phyloP scores from a whole-genome alignment of 176 grass and related monocot genomes.

The Thalia dealbata region DNA sequence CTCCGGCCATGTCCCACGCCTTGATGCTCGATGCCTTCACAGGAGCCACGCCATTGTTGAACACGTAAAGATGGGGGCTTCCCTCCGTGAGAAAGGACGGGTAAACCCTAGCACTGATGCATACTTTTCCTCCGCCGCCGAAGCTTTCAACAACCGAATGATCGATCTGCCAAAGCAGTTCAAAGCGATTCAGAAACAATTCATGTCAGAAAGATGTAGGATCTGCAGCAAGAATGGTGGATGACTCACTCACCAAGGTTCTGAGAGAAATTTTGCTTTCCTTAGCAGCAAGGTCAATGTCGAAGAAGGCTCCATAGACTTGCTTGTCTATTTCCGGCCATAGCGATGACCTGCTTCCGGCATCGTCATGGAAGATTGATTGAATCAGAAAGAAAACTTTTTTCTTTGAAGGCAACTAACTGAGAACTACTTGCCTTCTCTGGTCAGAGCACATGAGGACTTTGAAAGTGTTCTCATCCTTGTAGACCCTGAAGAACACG shows the following conservation, averaged over 20 bases:
- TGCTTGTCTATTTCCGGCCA: constrained; percentile 53
- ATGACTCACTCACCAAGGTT: constrained; percentile 11
- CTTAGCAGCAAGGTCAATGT: constrained; percentile 38
- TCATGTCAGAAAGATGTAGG: background rate
- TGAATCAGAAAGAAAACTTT: background rate
- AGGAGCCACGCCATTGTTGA: constrained; percentile 50
- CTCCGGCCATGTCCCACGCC: constrained; percentile 56
- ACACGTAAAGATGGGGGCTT: constrained; percentile 35
- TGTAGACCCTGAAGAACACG: constrained; percentile 70
- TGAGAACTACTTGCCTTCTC: constrained; percentile 34
- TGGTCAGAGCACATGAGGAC: constrained; percentile 68
- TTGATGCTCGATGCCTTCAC: constrained; percentile 34
- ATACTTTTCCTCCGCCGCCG: constrained; percentile 47
- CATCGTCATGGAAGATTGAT: background rate
- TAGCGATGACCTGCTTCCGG: constrained; percentile 46
- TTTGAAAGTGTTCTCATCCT: constrained; percentile 35
- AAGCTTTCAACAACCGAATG: constrained; percentile 78
- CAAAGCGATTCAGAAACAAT: background rate
- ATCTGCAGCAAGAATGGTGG: no score
- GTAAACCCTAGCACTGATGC: constrained; percentile 72
- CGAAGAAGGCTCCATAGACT: constrained; percentile 68
- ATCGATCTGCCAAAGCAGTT: constrained; percentile 83
- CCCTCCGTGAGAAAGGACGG: constrained; percentile 15
- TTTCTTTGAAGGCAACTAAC: background rate
- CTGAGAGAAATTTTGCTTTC: constrained; percentile 60